A percentile compares a stretch with the other conserved stretches of the same genome.
Evolutionary conservation across 495 filamentous ascomycete genomes (phyloP).

Genomic region (Tuber magnatum): DNA sequence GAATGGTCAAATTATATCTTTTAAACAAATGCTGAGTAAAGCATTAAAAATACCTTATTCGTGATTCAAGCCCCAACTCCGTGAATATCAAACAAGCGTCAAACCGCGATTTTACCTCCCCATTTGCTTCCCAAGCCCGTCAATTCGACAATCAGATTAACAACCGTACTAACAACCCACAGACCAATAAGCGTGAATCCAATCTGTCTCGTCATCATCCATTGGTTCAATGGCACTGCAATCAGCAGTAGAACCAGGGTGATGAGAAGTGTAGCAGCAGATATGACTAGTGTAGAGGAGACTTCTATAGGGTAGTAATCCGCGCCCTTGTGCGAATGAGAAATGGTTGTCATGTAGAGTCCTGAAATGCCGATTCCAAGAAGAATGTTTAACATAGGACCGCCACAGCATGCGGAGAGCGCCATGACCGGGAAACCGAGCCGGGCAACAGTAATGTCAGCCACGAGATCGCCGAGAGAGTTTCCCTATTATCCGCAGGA

Average conservation of each 20-base stretch:
- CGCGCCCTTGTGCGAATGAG: constrained; percentile 50
- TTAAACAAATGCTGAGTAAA: not conserved
- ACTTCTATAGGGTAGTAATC: constrained; percentile 73
- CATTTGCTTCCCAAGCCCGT: constrained; percentile 49
- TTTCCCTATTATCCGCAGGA: constrained; percentile 53
- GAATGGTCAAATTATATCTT: not conserved
- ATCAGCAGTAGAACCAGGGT: constrained; percentile 73
- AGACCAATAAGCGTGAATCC: constrained; percentile 75
- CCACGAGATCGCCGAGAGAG: constrained; percentile 86
- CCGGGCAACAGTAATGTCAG: constrained; percentile 86
- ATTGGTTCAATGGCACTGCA: constrained; percentile 74
- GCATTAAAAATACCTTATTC: constrained; percentile 2
- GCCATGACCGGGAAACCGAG: constrained; percentile 98
- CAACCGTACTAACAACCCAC: constrained; percentile 74
- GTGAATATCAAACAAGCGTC: not conserved
- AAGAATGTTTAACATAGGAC: constrained; percentile 95
- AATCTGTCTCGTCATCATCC: constrained; percentile 79
- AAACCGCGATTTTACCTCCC: constrained; percentile 10
- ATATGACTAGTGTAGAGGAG: constrained; percentile 73
- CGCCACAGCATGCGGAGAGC: constrained; percentile 88
- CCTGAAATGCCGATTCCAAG: constrained; percentile 87
- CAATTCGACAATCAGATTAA: constrained; percentile 78
- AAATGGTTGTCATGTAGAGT: constrained; percentile 67
- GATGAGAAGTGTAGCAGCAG: constrained; percentile 67
- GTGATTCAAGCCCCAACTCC: not conserved